Evolutionary conservation across 2,329 filamentous ascomycete genomes (phyloP).

Genomic region (Penicillium brevicompactum): DNA sequence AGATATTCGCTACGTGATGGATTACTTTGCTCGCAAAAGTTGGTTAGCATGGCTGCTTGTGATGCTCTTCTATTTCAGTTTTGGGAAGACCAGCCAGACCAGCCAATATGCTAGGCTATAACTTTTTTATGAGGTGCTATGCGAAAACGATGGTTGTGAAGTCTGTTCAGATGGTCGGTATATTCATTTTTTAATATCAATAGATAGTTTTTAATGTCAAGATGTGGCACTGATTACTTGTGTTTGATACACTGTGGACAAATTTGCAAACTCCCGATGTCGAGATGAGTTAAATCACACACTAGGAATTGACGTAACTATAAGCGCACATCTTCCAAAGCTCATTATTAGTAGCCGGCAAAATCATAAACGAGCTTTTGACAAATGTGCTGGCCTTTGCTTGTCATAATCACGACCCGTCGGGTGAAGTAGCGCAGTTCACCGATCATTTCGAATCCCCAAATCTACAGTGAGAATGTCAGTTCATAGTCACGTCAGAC

Average conservation of each 20-base stretch:
- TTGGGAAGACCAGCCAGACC: neutral
- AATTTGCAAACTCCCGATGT: no score
- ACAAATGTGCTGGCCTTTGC: neutral
- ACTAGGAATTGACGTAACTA: no score
- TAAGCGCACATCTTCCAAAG: no score
- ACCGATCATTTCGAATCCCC: conserved; percentile 5
- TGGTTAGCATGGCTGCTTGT: neutral
- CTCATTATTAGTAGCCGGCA: neutral
- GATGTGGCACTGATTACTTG: no score
- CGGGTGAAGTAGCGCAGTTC: conserved; percentile 1
- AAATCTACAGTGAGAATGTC: neutral
- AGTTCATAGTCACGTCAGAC: no score
- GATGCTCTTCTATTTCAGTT: neutral
- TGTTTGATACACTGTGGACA: no score
- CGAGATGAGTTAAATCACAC: no score
- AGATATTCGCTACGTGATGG: neutral
- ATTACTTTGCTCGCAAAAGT: neutral
- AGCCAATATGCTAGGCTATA: neutral
- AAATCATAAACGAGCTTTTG: conserved; percentile 5
- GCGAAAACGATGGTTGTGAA: no score
- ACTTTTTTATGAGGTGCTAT: neutral
- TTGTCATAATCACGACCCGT: conserved; percentile 1
- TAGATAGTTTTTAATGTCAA: no score
- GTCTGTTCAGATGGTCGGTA: no score
- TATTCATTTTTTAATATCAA: no score